Conservation (phyloP, 2,329 filamentous ascomycete genomes). For the Fusarium sp. region DNA sequence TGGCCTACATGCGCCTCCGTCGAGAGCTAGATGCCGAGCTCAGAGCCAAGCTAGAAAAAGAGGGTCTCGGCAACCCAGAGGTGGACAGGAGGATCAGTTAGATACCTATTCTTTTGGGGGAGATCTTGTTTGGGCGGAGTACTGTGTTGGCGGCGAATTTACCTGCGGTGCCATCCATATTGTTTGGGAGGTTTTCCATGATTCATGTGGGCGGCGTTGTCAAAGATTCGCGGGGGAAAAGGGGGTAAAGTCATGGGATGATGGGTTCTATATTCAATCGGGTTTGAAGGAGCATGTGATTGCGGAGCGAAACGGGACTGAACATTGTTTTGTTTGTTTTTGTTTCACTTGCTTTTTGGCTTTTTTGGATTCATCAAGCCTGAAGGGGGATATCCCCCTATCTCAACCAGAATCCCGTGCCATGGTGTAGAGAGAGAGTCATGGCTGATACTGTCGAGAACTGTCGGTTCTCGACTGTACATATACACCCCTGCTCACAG, state of each 20-base stretch:
- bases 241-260: constrained; percentile 7
- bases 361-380: constrained; percentile 22
- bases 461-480: neutral
- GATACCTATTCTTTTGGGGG: constrained; percentile 24
- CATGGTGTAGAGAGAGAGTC: neutral
- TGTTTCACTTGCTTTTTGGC: constrained; percentile 29
- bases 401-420: constrained; percentile 8
- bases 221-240: constrained; percentile 27
- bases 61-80: constrained; percentile 49
- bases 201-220: constrained; percentile 40
- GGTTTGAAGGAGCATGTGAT: constrained; percentile 12
- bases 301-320: constrained; percentile 21
- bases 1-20: constrained; percentile 84
- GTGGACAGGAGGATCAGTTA: constrained; percentile 63
- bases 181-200: constrained; percentile 24
- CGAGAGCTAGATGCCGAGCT: constrained; percentile 69
- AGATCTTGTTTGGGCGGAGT: constrained; percentile 23
- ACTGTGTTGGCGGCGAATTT: constrained; percentile 22
- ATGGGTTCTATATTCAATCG: neutral
- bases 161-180: constrained; percentile 31
- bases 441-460: constrained; percentile 10
- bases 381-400: neutral
- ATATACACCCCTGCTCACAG: neutral
- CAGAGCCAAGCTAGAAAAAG: constrained; percentile 58
- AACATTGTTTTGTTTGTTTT: constrained; percentile 7